These are phyloP conservation scores for Sclerotinia borealis DNA, from an alignment of 2,329 filamentous ascomycete species.

Conservation along the genomic window DNA sequence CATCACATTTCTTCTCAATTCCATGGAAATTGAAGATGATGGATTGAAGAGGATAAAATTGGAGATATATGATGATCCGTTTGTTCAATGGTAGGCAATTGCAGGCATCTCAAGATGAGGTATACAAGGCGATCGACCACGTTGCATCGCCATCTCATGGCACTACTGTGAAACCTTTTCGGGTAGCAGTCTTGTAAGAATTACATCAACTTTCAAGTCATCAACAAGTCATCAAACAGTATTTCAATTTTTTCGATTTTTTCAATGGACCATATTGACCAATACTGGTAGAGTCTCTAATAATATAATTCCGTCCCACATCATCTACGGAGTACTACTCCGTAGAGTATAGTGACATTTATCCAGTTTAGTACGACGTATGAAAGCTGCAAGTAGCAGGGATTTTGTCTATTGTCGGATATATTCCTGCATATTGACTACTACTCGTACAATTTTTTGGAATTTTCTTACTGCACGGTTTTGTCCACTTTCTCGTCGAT, in stretches of 20 bases:
- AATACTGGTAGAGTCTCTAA: background rate
- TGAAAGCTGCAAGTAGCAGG: slow-evolving; percentile 1
- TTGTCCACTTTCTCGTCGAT: slow-evolving; percentile 8
- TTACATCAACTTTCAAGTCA: too few species aligned
- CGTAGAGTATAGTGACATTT: background rate
- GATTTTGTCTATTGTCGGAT: background rate
- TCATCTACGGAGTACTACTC: too few species aligned
- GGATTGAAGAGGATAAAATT: background rate
- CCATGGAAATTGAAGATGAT: background rate
- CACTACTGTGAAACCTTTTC: slow-evolving; percentile 18
- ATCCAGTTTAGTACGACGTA: background rate
- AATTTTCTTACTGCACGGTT: slow-evolving; percentile 7
- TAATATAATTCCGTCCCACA: slow-evolving; percentile 1
- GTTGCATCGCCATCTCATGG: slow-evolving; percentile 26
- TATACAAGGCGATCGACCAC: slow-evolving; percentile 31
- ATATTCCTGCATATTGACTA: slow-evolving; percentile 5
- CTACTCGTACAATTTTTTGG: background rate
- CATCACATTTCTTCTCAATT: background rate
- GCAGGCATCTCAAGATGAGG: slow-evolving; percentile 16
- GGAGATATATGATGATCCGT: background rate
- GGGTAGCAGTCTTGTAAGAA: slow-evolving; percentile 3
- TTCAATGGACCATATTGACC: background rate
- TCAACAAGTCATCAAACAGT: background rate
- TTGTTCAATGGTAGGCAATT: background rate
- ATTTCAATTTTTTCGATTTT: background rate